Percentiles rank a stretch among this genome's conserved stretches.
These are phyloP conservation scores for Trichoderma sp. DNA, from an alignment of 2,329 filamentous ascomycete species.

Conservation along the genomic window DNA sequence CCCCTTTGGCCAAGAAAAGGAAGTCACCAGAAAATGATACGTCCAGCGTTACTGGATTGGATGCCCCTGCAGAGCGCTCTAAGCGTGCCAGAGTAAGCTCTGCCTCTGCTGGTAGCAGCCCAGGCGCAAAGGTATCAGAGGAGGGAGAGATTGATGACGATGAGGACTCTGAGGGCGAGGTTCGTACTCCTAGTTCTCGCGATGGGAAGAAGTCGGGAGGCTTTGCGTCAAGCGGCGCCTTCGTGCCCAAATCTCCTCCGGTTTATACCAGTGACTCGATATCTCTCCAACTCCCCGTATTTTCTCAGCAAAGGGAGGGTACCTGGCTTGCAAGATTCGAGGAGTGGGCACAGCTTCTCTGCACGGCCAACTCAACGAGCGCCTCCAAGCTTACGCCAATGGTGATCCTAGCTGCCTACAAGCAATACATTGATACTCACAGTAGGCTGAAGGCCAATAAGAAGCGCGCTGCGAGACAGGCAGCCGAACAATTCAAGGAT, in stretches of 20 bases:
- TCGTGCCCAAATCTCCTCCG: conserved; percentile 24
- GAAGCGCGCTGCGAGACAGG: conserved; percentile 33
- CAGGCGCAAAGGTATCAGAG: conserved; percentile 26
- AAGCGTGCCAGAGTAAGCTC: conserved; percentile 25
- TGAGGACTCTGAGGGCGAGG: neutral
- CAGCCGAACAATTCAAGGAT: conserved; percentile 28
- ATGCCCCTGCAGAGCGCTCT: conserved; percentile 10
- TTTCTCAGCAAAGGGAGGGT: conserved; percentile 29
- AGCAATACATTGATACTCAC: conserved; percentile 32
- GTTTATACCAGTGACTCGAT: conserved; percentile 24
- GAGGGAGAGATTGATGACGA: conserved; percentile 36
- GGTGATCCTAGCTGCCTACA: conserved; percentile 29
- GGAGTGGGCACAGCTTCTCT: conserved; percentile 36
- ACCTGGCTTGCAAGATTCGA: conserved; percentile 37
- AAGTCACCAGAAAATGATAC: neutral
- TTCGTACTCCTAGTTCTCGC: neutral
- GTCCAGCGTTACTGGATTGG: neutral
- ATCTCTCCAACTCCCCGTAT: conserved; percentile 30
- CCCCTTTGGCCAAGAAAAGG: conserved; percentile 12
- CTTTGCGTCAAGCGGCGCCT: conserved; percentile 16
- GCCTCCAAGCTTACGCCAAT: conserved; percentile 26
- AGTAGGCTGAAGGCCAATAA: conserved; percentile 32
- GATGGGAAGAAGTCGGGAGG: neutral
- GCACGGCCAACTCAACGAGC: conserved; percentile 27
- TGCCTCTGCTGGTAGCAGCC: conserved; percentile 2